A percentile compares a stretch with the other conserved stretches of the same genome.
These are phyloP conservation scores for Casuarina equisetifolia DNA, from an alignment of 306 rosid genomes.

Conservation along the genomic window DNA sequence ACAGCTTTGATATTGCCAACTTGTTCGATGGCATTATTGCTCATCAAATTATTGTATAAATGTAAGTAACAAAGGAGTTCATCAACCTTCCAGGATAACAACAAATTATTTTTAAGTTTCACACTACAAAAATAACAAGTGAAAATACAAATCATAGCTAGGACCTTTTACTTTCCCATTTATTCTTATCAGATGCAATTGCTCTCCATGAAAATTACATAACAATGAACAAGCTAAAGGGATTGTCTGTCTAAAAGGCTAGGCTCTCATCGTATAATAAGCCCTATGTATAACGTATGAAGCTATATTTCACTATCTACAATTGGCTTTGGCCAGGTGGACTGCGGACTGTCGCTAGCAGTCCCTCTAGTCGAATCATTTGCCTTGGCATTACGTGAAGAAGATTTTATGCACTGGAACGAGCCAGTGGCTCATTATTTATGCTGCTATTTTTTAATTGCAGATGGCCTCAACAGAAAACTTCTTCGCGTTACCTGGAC, in stretches of 20 bases:
- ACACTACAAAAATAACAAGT: neutral
- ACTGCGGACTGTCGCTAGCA: neutral
- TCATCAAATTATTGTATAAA: neutral
- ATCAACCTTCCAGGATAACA: neutral
- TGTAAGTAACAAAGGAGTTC: neutral
- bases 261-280: slow-evolving; percentile 22
- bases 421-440: slow-evolving; percentile 31
- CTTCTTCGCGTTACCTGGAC: slow-evolving; percentile 54
- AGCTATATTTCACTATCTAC: slow-evolving; percentile 43
- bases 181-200: slow-evolving; percentile 27
- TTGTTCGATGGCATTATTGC: neutral
- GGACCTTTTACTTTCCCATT: slow-evolving; percentile 24
- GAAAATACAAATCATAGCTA: slow-evolving; percentile 4
- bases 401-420: slow-evolving; percentile 17
- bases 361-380: neutral
- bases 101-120: neutral
- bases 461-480: slow-evolving; percentile 56
- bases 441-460: slow-evolving; percentile 36
- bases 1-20: neutral
- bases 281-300: slow-evolving; percentile 36
- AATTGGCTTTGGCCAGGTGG: slow-evolving; percentile 23
- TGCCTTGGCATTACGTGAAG: slow-evolving; percentile 25
- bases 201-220: slow-evolving; percentile 22
- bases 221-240: slow-evolving; percentile 17
- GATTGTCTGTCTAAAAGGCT: slow-evolving; percentile 1